Evolutionary conservation across 306 rosid genomes (phyloP), one percentile per base, ranked within the genome.

Genomic region (Cicer chorassanicum): DNA sequence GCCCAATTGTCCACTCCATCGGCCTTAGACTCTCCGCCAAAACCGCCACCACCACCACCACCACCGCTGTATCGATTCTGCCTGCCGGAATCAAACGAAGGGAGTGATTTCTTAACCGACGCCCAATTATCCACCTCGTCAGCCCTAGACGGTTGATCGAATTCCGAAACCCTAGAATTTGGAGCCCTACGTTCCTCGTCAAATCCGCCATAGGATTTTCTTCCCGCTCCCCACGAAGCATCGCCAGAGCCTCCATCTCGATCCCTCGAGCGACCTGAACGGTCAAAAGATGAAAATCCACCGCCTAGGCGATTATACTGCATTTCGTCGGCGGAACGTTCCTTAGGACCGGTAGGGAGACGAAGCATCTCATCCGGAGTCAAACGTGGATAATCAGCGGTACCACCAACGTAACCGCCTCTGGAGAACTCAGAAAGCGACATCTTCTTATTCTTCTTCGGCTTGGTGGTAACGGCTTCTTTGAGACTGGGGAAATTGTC

Each of bases 61-160:
- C 77, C 83, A 0, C 71, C 80, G 0, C 83, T 63, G 9, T 86
- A 90, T 45, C 98, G 88, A 71, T 79, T 92, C 60, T 80, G 92
- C 44, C 96, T 80, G 42, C 93, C 90, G 1, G 95, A 87, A 84
- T 90, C 97, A 12, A 71, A 24, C 0, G 96, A 66, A 1, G 93
- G 92, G 5, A 86, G 80, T 9, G 91, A 3, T 65, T 90, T 95
- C 81, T 89, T 95, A 36, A 73, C 84, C 45, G 82, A 51, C 0
- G 90, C 90, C 99, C 99, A 95, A 77, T 90, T 89, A 16, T 95
- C 98, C 3, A 83, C 99, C 91, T 90, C 99, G 65, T 95, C 98
- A 7, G 99, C 99, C 91, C 98, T 87, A 2, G 99, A 95, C 19
- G 93, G 93, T 63, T 87, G 96, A 83, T 92, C 98, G 5, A 84